These are phyloP conservation scores for Wickerhamomyces silvicola DNA, from an alignment of 805 yeast genomes.

Conservation along the genomic window DNA sequence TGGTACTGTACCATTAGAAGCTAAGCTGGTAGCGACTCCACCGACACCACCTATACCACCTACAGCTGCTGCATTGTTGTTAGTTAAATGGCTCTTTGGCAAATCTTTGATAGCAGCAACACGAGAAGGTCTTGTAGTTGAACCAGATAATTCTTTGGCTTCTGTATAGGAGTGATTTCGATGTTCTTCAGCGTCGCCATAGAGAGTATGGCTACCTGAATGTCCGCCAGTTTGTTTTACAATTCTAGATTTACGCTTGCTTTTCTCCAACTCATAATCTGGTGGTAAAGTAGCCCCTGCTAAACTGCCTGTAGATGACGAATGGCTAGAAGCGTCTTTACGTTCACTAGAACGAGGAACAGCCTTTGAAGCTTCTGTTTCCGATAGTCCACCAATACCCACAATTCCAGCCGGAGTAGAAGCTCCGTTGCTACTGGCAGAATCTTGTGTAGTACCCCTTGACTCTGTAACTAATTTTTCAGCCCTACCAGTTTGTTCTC, in stretches of 20 bases:
- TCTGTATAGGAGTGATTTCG: too few relatives aligned
- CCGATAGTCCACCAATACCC: slow-evolving; percentile 1
- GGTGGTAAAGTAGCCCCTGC: slow-evolving; percentile 23
- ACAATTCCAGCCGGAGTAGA: slow-evolving; percentile 1
- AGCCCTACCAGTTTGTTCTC: not conserved
- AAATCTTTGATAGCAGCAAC: slow-evolving; percentile 1
- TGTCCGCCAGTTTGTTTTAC: too few relatives aligned
- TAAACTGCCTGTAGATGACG: slow-evolving; percentile 9
- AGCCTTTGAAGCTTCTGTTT: slow-evolving; percentile 1
- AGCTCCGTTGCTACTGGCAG: too few relatives aligned
- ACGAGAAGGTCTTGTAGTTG: not conserved
- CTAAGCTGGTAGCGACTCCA: slow-evolving; percentile 1
- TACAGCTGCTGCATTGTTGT: slow-evolving; percentile 2
- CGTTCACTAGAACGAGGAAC: slow-evolving; percentile 1
- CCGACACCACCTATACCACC: not conserved
- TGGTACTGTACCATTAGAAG: slow-evolving; percentile 1
- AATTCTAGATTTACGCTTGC: too few relatives aligned
- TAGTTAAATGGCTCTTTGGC: slow-evolving; percentile 1
- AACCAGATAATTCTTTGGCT: too few relatives aligned
- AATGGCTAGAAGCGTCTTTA: slow-evolving; percentile 8
- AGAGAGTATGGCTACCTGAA: too few relatives aligned
- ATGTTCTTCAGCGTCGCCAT: too few relatives aligned
- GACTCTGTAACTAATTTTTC: not conserved
- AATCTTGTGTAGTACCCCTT: too few relatives aligned
- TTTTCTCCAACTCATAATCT: slow-evolving; percentile 16